Evolutionary conservation across 768 basidiomycete species (phyloP), one percentile per base, ranked within the genome.

Genomic region (Cyclocybe cylindracea): DNA sequence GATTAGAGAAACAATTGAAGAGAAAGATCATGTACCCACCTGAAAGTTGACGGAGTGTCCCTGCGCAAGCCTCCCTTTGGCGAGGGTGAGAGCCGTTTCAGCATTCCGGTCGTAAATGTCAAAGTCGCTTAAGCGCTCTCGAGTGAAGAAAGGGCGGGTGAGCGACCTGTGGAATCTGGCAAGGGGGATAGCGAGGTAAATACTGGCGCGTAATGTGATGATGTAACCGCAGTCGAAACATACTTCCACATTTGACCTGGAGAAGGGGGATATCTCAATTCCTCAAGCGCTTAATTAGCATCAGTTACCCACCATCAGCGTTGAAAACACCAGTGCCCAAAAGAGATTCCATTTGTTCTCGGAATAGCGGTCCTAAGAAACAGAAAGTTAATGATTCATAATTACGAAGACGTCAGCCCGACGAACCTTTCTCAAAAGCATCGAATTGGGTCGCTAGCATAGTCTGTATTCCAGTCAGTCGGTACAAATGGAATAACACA

Each of bases 191-290:
- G 37, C 36, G 16, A 16, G 16, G 16, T 16, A 16, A 16, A 16
- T 16, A 16, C 16, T 16, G 16, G 16, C 16, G 16, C 16, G 16
- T 16, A 16, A 16, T 16, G 16, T 16, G 16, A 16, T 16, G 16
- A 16, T 16, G 16, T 16, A 16, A 16, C 16, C 1, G 16, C 16
- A 16, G 16, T 16, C 16, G 16, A 6, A 10, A 41, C 75, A 53
- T 58, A 85, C 83, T 82, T 87, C 87, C 86, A 88, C 64, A 79
- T 72, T 0, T 85, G 80, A 10, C 83, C 83, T 83, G 16, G 16
- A 16, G 16, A 16, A 16, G 16, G 16, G 16, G 16, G 16, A 16
- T 16, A 16, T 16, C 16, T 16, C 16, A 16, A 43, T 4, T 42
- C 10, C 38, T 19, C 16, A 7, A 34, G 13, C 31, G 14, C 42